Conservation (phyloP, 169 alveolate genomes). For the Eimeria sp. region DNA sequence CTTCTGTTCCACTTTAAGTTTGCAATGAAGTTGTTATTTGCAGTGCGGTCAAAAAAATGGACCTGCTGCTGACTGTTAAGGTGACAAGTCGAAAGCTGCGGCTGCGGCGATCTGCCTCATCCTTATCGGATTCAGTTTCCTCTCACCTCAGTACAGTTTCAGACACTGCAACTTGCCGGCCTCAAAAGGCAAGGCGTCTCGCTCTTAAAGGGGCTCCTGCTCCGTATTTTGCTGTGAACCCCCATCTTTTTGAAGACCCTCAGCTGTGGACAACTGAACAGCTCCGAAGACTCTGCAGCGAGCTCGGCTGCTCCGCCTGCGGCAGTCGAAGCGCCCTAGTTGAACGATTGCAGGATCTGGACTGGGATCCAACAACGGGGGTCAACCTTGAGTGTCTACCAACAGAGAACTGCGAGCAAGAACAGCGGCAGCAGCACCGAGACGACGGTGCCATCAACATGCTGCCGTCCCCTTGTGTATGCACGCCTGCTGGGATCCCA, state of each 20-base stretch:
- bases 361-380: background rate
- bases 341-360: background rate
- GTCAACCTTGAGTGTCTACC: background rate
- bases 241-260: slow-evolving; percentile 55
- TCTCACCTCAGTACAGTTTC: background rate
- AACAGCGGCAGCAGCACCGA: background rate
- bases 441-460: background rate
- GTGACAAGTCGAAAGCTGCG: background rate
- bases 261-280: slow-evolving; percentile 22
- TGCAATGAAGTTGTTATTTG: background rate
- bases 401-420: background rate
- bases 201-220: slow-evolving; percentile 27
- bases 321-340: slow-evolving; percentile 29
- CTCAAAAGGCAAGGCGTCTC: background rate
- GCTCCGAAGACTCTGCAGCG: slow-evolving; percentile 42
- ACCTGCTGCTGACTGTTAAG: background rate
- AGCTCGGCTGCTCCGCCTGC: background rate
- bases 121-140: background rate
- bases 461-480: background rate
- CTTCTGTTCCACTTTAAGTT: background rate
- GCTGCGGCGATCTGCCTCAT: background rate
- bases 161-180: background rate
- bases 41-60: background rate
- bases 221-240: slow-evolving; percentile 30
- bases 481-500: background rate